Base-by-base conservation (phyloP, 768 basidiomycete species). In the Pleurotus platypus region DNA sequence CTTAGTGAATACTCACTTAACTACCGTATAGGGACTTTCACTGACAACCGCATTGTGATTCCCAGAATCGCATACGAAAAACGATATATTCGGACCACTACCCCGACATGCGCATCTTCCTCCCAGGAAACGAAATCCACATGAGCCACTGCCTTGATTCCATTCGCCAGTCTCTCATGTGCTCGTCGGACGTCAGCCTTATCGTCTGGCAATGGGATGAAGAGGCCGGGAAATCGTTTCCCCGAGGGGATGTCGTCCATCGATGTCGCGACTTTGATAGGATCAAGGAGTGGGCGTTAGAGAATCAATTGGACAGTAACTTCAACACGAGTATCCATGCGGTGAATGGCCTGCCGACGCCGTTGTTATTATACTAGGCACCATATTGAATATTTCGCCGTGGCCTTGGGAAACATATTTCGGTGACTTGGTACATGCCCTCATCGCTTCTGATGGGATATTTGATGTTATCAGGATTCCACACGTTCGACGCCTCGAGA, bases 191-290 rank as follows among this genome's bases (percentile, higher is more conserved):
- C 58, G 49, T 67, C 16, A 55, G 58, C 5, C 46, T 60, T 20
- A 58, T 59, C n/a, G 64, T 67, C 2, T 66, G 65, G 66, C 46
- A 60, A 43, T 67, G 66, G 66, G 53, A 62, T 37, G 59, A 59
- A 37, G 5, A 37, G 46, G 26, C 18, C 15, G 22, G 39, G 7
- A 37, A 30, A 4, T 22, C 38, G 6, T 55, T 48, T 18, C 46
- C 37, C n/a, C 35, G 40, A 20, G 39, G 46, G 4, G 30, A 26
- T 22, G 51, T 46, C 22, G 58, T 46, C 16, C 58, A 60, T 35
- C 46, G 60, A 0, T 65, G 65, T 54, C 59, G 64, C 46, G 61
- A 64, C 24, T 66, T 60, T 22, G 61, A 63, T 1, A 60, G 35
- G 56, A 49, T 66, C 3, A 57, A 51, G 26, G 61, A 65, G 40